These are phyloP conservation scores for Rhizoctonia solani DNA, from an alignment of 1,284 basidiomycete genomes.

Conservation along the genomic window DNA sequence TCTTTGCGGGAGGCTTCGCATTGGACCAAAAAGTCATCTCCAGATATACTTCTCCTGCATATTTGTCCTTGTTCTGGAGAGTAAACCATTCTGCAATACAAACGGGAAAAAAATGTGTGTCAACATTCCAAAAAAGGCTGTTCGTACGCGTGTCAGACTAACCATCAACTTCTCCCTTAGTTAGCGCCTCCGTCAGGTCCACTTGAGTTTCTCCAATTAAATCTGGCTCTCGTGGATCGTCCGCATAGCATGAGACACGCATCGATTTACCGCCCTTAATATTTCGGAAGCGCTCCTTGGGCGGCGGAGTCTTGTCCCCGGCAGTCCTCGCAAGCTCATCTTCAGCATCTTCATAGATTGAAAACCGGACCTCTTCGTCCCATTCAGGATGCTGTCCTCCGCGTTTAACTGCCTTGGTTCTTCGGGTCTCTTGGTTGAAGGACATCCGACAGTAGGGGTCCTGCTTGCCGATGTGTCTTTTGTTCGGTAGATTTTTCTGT, in stretches of 20 bases:
- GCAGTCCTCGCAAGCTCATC: constrained; percentile 60
- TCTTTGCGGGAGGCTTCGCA: constrained; percentile 74
- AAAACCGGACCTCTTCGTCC: constrained; percentile 98
- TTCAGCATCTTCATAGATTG: constrained; percentile 79
- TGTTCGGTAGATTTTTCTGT: constrained; percentile 91
- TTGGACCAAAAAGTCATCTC: constrained; percentile 97
- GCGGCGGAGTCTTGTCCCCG: constrained; percentile 61
- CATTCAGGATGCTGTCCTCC: constrained; percentile 98
- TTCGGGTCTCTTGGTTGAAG: constrained; percentile 78
- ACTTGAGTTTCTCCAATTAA: constrained; percentile 91
- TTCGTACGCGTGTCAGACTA: constrained; percentile 44
- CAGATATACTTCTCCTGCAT: constrained; percentile 90
- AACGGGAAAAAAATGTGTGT: constrained; percentile 33
- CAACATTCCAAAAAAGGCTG: constrained; percentile 1
- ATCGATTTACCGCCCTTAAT: constrained; percentile 78
- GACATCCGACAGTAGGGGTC: constrained; percentile 90
- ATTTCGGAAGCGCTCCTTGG: constrained; percentile 50
- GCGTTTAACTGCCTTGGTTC: constrained; percentile 89
- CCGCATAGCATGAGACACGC: constrained; percentile 88
- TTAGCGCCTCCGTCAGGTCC: constrained; percentile 86
- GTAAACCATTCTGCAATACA: constrained; percentile 89
- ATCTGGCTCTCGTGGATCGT: constrained; percentile 93
- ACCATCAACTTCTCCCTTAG: constrained; percentile 97
- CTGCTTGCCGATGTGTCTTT: constrained; percentile 95
- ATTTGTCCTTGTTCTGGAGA: constrained; percentile 86